These are phyloP conservation scores for Penicillium antarcticum DNA, from an alignment of 495 filamentous ascomycete genomes.

Conservation along the genomic window DNA sequence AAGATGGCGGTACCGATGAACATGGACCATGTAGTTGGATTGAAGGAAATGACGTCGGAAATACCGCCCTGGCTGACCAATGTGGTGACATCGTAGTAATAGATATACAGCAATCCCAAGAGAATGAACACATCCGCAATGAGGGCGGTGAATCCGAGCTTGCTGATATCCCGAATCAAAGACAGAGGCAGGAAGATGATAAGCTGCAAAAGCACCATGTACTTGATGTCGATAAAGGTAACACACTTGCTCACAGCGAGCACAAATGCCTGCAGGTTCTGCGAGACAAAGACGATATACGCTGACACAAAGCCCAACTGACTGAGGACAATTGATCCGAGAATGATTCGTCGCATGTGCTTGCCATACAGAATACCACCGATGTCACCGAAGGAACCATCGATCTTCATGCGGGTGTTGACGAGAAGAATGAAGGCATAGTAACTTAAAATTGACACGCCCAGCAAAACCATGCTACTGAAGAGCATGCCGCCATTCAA, in stretches of 20 bases:
- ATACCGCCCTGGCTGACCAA: constrained; percentile 71
- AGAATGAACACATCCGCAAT: constrained; percentile 93
- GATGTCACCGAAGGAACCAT: constrained; percentile 94
- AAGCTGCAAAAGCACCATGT: constrained; percentile 88
- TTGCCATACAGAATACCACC: constrained; percentile 88
- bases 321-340: constrained; percentile 85
- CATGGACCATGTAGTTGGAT: constrained; percentile 83
- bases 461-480: constrained; percentile 82
- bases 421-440: constrained; percentile 96
- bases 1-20: constrained; percentile 99
- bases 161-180: constrained; percentile 90
- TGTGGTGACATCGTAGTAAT: constrained; percentile 92
- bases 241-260: constrained; percentile 77
- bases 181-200: constrained; percentile 90
- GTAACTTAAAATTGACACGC: constrained; percentile 80
- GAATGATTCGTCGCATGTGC: constrained; percentile 82
- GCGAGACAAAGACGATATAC: constrained; percentile 97
- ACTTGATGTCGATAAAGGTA: constrained; percentile 77
- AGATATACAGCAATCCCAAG: constrained; percentile 87
- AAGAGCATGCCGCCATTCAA: constrained; percentile 97
- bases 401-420: constrained; percentile 75
- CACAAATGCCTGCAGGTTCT: constrained; percentile 94
- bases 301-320: constrained; percentile 94
- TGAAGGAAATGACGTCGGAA: constrained; percentile 83
- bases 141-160: constrained; percentile 85